These are phyloP conservation scores for Gossypium davidsonii DNA, from an alignment of 441 rosid genomes.

Conservation along the genomic window DNA sequence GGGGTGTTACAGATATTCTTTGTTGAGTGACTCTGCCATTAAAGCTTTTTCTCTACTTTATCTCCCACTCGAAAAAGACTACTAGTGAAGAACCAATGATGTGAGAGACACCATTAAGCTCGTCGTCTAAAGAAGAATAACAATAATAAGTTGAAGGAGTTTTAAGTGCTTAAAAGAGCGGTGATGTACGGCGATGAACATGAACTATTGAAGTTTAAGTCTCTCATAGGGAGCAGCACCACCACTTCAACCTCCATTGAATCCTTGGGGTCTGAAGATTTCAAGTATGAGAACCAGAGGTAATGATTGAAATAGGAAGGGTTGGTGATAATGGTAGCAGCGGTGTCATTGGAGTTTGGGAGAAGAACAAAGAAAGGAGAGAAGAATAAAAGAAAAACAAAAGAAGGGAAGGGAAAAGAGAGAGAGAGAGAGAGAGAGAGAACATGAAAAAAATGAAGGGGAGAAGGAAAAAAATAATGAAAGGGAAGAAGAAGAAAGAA, in stretches of 20 bases:
- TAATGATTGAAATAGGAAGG: conserved; percentile 8
- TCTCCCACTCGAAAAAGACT: conserved; percentile 38
- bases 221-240: conserved; percentile 24
- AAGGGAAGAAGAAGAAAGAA: too few species aligned
- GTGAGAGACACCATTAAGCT: conserved; percentile 5
- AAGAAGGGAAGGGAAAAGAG: too few species aligned
- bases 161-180: conserved; percentile 78
- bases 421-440: too few species aligned
- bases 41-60: conserved; percentile 25
- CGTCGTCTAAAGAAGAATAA: conserved; percentile 19
- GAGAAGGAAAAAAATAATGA: too few species aligned
- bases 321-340: not conserved
- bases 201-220: conserved; percentile 60
- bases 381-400: too few species aligned
- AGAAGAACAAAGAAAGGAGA: too few species aligned
- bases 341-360: too few species aligned
- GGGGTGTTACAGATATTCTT: too few species aligned
- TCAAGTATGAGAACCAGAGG: not conserved
- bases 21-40: not conserved
- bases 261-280: not conserved
- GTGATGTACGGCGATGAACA: conserved; percentile 79
- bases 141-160: conserved; percentile 50
- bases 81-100: conserved; percentile 20
- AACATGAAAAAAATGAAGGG: too few species aligned
- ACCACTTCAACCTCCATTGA: conserved; percentile 49